Base-by-base conservation (phyloP, 164 flowering plant species). In the Saururus chinensis region DNA sequence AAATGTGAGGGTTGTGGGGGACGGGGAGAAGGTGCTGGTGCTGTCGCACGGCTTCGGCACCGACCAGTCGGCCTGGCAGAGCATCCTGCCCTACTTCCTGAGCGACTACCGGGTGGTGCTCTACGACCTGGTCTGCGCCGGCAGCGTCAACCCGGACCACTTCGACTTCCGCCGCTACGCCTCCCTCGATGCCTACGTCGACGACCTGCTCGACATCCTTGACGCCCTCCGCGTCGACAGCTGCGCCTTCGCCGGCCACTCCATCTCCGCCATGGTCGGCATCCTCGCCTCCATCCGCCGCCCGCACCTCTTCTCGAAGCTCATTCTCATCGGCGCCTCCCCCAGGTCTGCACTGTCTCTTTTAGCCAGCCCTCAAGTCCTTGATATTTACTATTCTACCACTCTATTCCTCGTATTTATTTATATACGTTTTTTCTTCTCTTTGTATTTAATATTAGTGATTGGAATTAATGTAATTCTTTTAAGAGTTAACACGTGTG, bases 11-110 rank as follows among this genome's bases (percentile, higher is more conserved):
- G 89, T 83, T 0, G 78, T 82, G 41, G 96, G 97, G 16, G 51
- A 76, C 64, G 89, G 89, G 64, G 81, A 82, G 21, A 74, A 57
- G 48, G 4, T 77, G 45, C 73, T 95, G 4, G 97, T 95, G 24
- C 64, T 95, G 6, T 88, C 96, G 17, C 97, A 91, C 26, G 97
- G 99, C 11, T 73, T 84, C 74, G 97, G 99, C 64, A 95, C 97
- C 25, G 99, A 95, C 71, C 99, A 95, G 53, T 87, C 99, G 4
- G 95, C 86, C 0, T 95, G 97, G 99, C 81, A 87, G 40, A 77
- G 88, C 26, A 82, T 95, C 66, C 76, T 85, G 26, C 97, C 96
- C 1, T 82, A 58, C 65, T 84, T 95, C 75, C 61, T 62, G 4
- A 82, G 77, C 0, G 62, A 71, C 54, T 79, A 84, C 75, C 75